Evolutionary conservation across 163 green algal species (phyloP).

Genomic region (Chlorella variabilis): DNA sequence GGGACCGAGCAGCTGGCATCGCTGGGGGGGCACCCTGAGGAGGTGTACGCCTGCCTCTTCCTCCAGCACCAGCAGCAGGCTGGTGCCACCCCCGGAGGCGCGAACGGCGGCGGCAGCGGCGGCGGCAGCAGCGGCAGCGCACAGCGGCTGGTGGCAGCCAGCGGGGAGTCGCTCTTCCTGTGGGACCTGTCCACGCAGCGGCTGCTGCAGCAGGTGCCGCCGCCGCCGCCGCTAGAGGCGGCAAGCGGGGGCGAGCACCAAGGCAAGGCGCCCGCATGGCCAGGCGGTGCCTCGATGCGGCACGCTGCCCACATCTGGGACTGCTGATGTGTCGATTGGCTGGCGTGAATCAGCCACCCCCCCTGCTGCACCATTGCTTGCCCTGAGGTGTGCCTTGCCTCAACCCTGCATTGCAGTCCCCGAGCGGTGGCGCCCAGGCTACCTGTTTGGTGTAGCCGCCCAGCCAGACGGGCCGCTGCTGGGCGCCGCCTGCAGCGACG

Average conservation of each 20-base stretch:
- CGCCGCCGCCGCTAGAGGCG: neutral
- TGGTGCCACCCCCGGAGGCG: no score
- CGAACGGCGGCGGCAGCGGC: neutral
- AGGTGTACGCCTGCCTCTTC: slow-evolving; percentile 31
- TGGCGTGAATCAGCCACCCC: no score
- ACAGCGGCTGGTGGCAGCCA: slow-evolving; percentile 14
- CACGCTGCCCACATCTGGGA: neutral
- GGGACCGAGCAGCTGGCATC: slow-evolving; percentile 2
- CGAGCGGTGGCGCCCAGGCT: slow-evolving; percentile 23
- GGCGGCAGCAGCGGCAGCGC: neutral
- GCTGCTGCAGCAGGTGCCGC: slow-evolving; percentile 19
- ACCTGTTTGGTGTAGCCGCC: slow-evolving; percentile 5
- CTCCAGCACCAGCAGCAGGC: slow-evolving; percentile 10
- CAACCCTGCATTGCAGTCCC: neutral
- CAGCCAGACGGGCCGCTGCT: slow-evolving; percentile 25
- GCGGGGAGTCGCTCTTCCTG: slow-evolving; percentile 18
- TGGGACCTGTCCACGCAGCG: slow-evolving; percentile 17
- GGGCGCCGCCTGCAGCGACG: slow-evolving; percentile 34
- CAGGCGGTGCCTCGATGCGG: no score
- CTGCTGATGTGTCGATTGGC: no score
- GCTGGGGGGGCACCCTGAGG: slow-evolving; percentile 20
- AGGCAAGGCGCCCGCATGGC: neutral
- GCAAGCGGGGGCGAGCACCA: neutral
- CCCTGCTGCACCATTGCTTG: no score
- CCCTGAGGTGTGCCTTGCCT: neutral